phyloP scores from a whole-genome alignment of 2,329 filamentous ascomycete species.

The Pseudogymnoascus sp. region DNA sequence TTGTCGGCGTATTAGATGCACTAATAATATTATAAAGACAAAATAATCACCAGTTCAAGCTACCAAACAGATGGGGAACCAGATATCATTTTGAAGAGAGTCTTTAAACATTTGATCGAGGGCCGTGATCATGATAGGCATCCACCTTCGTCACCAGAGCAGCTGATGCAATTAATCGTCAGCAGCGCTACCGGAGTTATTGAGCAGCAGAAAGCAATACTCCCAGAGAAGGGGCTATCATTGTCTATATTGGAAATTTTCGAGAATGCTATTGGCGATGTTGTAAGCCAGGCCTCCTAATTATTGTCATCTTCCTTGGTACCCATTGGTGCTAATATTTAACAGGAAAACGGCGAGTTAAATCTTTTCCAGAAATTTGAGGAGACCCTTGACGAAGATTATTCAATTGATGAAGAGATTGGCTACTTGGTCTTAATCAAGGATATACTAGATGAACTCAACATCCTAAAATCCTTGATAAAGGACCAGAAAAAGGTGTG shows the following conservation, averaged over 20 bases:
- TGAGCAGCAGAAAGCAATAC: background rate
- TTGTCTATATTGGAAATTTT: background rate
- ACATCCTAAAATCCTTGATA: background rate
- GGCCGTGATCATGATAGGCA: background rate
- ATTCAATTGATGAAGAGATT: background rate
- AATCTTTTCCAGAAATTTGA: background rate
- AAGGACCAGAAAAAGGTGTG: background rate
- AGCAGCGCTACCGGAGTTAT: background rate
- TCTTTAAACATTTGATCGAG: background rate
- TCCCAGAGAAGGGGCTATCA: background rate
- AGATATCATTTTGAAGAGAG: background rate
- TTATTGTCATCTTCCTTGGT: no score
- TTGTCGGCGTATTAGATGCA: background rate
- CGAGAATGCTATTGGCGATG: background rate
- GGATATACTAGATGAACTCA: slow-evolving; percentile 18
- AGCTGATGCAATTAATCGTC: background rate
- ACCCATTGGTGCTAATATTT: background rate
- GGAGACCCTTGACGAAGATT: background rate
- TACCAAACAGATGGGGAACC: background rate
- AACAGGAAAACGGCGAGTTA: background rate
- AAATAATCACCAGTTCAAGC: slow-evolving; percentile 7
- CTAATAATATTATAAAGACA: background rate
- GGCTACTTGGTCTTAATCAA: slow-evolving; percentile 10
- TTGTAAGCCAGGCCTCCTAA: background rate
- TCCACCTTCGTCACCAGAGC: background rate